Evolutionary conservation across 495 filamentous ascomycete genomes (phyloP).

Genomic region (Bathelium albidoporum): DNA sequence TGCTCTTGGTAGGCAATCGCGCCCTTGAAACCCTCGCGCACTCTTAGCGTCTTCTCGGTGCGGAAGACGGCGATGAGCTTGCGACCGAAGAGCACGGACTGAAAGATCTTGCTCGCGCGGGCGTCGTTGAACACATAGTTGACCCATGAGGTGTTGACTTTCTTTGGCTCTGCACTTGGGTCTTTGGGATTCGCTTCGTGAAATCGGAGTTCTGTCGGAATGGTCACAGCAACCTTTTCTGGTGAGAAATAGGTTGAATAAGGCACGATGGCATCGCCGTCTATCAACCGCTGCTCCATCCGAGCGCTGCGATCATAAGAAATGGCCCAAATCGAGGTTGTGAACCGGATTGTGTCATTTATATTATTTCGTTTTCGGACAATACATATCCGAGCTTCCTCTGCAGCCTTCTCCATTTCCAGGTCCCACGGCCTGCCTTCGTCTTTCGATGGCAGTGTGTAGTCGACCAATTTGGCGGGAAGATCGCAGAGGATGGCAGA

Average conservation of each 20-base stretch:
- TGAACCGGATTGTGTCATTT: constrained; percentile 19
- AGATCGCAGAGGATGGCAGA: constrained; percentile 32
- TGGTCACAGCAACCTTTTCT: constrained; percentile 27
- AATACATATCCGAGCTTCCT: constrained; percentile 22
- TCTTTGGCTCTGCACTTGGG: constrained; percentile 12
- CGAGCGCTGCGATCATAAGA: constrained; percentile 28
- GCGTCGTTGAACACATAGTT: constrained; percentile 29
- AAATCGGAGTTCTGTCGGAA: constrained; percentile 24
- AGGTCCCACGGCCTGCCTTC: constrained; percentile 23
- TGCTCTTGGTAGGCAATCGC: constrained; percentile 31
- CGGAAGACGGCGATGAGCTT: constrained; percentile 26
- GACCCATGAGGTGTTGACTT: constrained; percentile 27
- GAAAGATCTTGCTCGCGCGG: constrained; percentile 24
- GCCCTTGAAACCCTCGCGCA: constrained; percentile 29
- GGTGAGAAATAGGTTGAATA: constrained; percentile 31
- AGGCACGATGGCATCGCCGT: constrained; percentile 28
- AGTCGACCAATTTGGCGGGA: constrained; percentile 26
- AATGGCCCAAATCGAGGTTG: constrained; percentile 32
- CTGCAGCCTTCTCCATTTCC: constrained; percentile 23
- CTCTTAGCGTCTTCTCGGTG: constrained; percentile 29
- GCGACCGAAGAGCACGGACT: constrained; percentile 32
- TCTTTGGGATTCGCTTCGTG: constrained; percentile 20
- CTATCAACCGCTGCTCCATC: constrained; percentile 31
- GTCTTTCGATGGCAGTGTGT: constrained; percentile 21
- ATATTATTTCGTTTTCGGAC: constrained; percentile 27